phyloP scores from a whole-genome alignment of 805 yeast species.

The Suhomyces sp. region DNA sequence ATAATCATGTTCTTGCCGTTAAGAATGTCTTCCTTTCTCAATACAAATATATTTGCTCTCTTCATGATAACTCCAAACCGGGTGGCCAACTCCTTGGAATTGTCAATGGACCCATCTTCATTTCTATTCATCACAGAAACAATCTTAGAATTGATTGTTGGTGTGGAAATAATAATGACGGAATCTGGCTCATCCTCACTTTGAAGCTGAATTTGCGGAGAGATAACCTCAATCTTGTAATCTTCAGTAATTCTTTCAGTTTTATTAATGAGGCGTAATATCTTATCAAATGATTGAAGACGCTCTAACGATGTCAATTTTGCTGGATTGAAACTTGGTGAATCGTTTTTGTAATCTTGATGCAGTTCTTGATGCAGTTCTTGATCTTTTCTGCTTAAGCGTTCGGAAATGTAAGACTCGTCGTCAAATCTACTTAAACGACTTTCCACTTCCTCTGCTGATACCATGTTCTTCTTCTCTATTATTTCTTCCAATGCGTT shows the following conservation, averaged over 20 bases:
- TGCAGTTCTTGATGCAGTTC: too few relatives aligned
- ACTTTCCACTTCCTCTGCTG: conserved; percentile 2
- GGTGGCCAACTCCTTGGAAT: conserved; percentile 49
- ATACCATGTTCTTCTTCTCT: conserved; percentile 13
- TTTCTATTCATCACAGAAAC: conserved; percentile 57
- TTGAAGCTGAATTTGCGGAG: conserved; percentile 46
- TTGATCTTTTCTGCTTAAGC: too few relatives aligned
- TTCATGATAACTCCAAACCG: conserved; percentile 68
- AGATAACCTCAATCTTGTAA: conserved; percentile 36
- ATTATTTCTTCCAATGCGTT: conserved; percentile 33
- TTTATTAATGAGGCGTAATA: conserved; percentile 20
- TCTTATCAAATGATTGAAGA: conserved; percentile 32
- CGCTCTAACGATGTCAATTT: conserved; percentile 11
- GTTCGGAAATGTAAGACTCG: background rate
- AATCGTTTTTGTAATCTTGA: background rate
- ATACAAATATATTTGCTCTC: conserved; percentile 70
- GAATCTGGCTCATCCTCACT: conserved; percentile 45
- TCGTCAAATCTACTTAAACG: background rate
- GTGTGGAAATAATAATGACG: conserved; percentile 70
- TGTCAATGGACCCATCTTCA: conserved; percentile 29
- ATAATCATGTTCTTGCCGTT: conserved; percentile 42
- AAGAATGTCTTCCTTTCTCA: conserved; percentile 48
- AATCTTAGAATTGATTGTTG: conserved; percentile 65
- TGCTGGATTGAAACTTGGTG: too few relatives aligned
- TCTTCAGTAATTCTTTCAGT: conserved; percentile 37